Evolutionary conservation across 208 protist genomes (phyloP), one percentile per base, ranked within the genome.

Genomic region (Leishmania tarentolae): DNA sequence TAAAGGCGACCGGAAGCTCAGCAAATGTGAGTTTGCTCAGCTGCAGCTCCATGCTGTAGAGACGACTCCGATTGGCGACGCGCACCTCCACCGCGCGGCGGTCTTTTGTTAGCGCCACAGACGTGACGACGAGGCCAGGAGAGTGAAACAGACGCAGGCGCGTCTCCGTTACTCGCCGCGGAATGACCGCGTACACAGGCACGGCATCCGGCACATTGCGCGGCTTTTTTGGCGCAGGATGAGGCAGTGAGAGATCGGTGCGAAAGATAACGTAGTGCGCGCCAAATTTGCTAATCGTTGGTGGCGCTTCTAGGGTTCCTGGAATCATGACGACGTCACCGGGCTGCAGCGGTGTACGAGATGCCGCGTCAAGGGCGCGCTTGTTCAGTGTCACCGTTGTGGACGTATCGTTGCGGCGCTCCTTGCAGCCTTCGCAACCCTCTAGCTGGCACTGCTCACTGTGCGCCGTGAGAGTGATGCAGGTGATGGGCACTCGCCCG

Each of bases 101-200:
- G 86, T 98, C 90, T 71, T 86, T 87, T 6, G 91, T 95, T 31
- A 96, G 86, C 8, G 71, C 56, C 11, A 97, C 78, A 4, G 86
- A 91, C 17, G 84, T 90, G 15, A 96, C 87, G 31, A 85, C 82
- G 9, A 98, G 80, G 50, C 90, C 91, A 37, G 93, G 90, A 15
- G 88, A 86, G 42, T 95, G 84, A 81, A 92, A 95, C n/a, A 98
- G 87, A 3, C 92, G 90, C 85, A 96, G 88, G 35, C 87, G 89
- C n/a, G 93, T 96, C 84, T 98, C 93, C 24, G 89, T 90, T 13
- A 97, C 90, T 72, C 93, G 93, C 1, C 92, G 83, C 17, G 95
- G 95, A 74, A 97, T 95, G 73, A 98, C 90, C 61, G 90, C 95
- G 86, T 95, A 97, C 5, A 98, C 91, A 13, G 95, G 95, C 42